A percentile compares a stretch with the other conserved stretches of the same genome.
These are phyloP conservation scores for Ophiostoma sp. DNA, from an alignment of 2,329 filamentous ascomycete species.

Conservation along the genomic window DNA sequence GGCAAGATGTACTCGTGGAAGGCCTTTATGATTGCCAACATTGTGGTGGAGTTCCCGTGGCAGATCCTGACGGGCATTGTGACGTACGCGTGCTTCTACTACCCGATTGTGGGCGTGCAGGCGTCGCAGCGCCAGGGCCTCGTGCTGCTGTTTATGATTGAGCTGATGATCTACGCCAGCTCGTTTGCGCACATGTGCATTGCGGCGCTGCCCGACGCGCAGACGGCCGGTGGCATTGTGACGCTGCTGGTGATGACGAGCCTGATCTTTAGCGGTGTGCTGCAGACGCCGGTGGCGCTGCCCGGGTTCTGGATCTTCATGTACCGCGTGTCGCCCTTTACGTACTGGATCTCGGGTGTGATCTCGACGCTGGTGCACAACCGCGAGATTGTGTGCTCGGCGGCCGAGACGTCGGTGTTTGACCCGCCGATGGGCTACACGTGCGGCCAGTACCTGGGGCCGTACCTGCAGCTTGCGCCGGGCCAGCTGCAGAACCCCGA, in stretches of 20 bases:
- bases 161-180: slow-evolving; percentile 64
- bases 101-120: slow-evolving; percentile 61
- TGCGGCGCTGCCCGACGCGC: slow-evolving; percentile 60
- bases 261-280: slow-evolving; percentile 56
- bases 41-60: slow-evolving; percentile 80
- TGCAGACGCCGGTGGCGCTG: slow-evolving; percentile 53
- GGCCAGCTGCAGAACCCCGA: slow-evolving; percentile 60
- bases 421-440: slow-evolving; percentile 57
- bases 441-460: slow-evolving; percentile 58
- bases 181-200: slow-evolving; percentile 71
- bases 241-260: slow-evolving; percentile 55
- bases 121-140: slow-evolving; percentile 54
- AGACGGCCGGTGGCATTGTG: slow-evolving; percentile 60
- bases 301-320: slow-evolving; percentile 75
- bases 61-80: slow-evolving; percentile 67
- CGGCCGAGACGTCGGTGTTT: slow-evolving; percentile 58
- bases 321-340: slow-evolving; percentile 76
- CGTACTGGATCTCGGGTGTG: slow-evolving; percentile 73
- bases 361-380: slow-evolving; percentile 64
- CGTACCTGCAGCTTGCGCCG: slow-evolving; percentile 45
- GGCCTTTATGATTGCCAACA: slow-evolving; percentile 75
- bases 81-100: slow-evolving; percentile 69
- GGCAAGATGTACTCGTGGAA: slow-evolving; percentile 82
- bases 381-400: slow-evolving; percentile 58
- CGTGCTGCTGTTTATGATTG: slow-evolving; percentile 58